Evolutionary conservation across 495 filamentous ascomycete genomes (phyloP), one percentile per base, ranked within the genome.

Genomic region (Lepidopterella palustris): DNA sequence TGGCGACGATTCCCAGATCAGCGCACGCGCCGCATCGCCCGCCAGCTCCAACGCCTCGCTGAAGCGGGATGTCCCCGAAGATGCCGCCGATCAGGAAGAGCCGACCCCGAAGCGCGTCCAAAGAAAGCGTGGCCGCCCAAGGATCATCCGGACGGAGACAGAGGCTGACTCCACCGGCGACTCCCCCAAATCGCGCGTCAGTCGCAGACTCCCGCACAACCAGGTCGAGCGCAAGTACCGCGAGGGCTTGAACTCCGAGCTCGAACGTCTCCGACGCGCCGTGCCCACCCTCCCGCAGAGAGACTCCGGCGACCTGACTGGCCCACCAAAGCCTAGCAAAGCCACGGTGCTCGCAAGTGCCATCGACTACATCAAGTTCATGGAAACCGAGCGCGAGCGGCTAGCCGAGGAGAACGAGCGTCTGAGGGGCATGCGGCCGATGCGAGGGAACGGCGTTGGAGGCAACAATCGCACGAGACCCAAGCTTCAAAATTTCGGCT

Each of bases 191-290:
- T 25, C 28, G 18, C 47, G 39, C 4, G 24, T 9, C 20, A 55
- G 35, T 13, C 55, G 54, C 18, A 62, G 67, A 3, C 60, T 67
- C 6, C 67, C 67, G 2, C 67, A 69, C 58, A 69, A 69, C 49
- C 67, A 69, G 40, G 67, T 69, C 53, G 67, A 69, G 52, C 64
- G 64, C 55, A 69, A 66, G 52, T 69, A 69, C 52, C 66, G 66
- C 21, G 66, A 69, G 47, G 55, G 57, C 32, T 53, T 69, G 5
- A 69, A 69, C 52, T 21, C 58, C 1, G 65, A 67, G 56, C 64
- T 69, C 45, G 67, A 69, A 45, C 53, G 59, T 4, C 60, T 69
- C 11, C 39, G 67, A 1, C 45, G 61, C 4, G 64, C 61, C 5
- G 59, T 69, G 5, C 67, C 67, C 8, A 60, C 64, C 11, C 64